Percentiles rank a stretch among this genome's conserved stretches.
Conservation (phyloP, 2,329 filamentous ascomycete species). For the Chaetoscypha palmicola region DNA sequence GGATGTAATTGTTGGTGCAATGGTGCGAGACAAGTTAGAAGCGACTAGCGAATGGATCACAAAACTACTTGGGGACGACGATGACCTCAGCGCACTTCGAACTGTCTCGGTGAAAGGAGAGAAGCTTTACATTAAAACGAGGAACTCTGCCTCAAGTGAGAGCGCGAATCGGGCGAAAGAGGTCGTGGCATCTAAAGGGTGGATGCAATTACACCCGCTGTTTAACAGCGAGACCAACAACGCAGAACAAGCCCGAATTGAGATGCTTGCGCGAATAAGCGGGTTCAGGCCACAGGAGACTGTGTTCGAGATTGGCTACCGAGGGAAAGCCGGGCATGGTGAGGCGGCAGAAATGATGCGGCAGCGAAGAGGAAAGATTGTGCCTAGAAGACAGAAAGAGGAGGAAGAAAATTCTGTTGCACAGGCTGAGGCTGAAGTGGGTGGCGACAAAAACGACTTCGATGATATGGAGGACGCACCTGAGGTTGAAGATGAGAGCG, state of each 20-base stretch:
- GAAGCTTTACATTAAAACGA: slow-evolving; percentile 82
- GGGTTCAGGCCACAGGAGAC: slow-evolving; percentile 87
- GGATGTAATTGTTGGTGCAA: slow-evolving; percentile 74
- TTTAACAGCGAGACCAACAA: slow-evolving; percentile 65
- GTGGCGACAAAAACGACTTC: slow-evolving; percentile 15
- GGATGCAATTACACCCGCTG: slow-evolving; percentile 70
- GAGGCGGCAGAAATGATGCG: slow-evolving; percentile 73
- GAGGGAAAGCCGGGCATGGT: slow-evolving; percentile 53
- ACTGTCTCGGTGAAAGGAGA: slow-evolving; percentile 80
- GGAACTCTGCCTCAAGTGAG: slow-evolving; percentile 82
- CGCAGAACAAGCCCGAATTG: slow-evolving; percentile 65
- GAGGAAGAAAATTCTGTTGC: slow-evolving; percentile 36
- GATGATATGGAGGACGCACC: slow-evolving; percentile 20
- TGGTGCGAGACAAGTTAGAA: slow-evolving; percentile 68
- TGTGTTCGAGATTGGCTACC: slow-evolving; percentile 86
- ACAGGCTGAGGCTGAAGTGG: slow-evolving; percentile 29
- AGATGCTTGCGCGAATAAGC: slow-evolving; percentile 83
- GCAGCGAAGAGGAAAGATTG: slow-evolving; percentile 62
- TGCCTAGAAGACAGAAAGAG: slow-evolving; percentile 40
- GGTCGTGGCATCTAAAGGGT: slow-evolving; percentile 61
- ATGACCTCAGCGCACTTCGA: slow-evolving; percentile 65
- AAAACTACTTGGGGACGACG: slow-evolving; percentile 67
- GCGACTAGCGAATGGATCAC: slow-evolving; percentile 74
- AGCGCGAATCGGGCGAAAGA: slow-evolving; percentile 84
- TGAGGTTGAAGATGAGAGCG: slow-evolving; percentile 33